phyloP scores from a whole-genome alignment of 257 asterid species.

The Nicotiana paniculata region DNA sequence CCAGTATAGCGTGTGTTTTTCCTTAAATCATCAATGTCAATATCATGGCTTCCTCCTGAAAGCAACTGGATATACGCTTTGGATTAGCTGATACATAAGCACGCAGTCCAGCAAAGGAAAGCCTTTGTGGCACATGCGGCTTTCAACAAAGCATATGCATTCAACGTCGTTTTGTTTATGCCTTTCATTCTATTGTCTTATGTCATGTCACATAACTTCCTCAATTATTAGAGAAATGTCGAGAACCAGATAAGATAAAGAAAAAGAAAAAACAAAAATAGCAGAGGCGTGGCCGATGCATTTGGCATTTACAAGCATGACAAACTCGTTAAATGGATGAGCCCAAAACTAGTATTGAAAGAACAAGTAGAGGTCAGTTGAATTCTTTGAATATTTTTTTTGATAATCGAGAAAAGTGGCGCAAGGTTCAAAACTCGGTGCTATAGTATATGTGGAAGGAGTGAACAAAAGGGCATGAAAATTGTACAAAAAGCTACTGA shows the following conservation, averaged over 20 bases:
- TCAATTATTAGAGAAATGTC: not conserved
- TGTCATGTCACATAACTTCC: not conserved
- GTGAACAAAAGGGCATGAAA: not conserved
- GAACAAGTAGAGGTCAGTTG: not conserved
- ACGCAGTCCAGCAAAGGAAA: not conserved
- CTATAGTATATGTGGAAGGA: slow-evolving; percentile 1
- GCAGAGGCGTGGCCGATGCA: not conserved
- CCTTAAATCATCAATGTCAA: slow-evolving; percentile 83
- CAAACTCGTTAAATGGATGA: not conserved
- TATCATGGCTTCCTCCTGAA: slow-evolving; percentile 88
- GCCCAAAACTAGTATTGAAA: not conserved
- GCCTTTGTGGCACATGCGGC: not conserved
- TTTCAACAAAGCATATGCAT: not conserved
- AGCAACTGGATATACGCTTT: slow-evolving; percentile 49
- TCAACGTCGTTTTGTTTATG: not conserved
- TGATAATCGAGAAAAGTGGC: no score
- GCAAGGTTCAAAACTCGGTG: not conserved
- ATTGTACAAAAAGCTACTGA: not conserved
- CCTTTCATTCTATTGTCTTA: not conserved
- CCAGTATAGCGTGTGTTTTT: slow-evolving; percentile 85
- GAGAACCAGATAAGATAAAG: slow-evolving; percentile 1
- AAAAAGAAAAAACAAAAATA: not conserved
- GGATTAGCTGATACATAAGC: not conserved
- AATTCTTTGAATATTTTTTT: not conserved
- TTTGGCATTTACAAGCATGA: not conserved